Base-by-base conservation (phyloP, 768 basidiomycete genomes). In the Neoboletus magnificus region DNA sequence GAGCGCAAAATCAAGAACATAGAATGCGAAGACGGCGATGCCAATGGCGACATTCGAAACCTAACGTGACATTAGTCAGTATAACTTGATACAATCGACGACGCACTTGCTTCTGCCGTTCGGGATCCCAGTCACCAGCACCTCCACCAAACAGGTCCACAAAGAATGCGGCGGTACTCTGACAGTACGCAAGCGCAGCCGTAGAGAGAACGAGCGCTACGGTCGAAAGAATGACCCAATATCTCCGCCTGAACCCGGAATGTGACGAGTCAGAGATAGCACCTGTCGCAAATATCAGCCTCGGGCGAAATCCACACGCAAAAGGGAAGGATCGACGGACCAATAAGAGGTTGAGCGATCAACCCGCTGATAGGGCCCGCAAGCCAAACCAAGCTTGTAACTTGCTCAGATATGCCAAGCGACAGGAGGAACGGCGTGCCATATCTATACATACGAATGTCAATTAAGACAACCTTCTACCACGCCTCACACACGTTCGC, bases 301-400 rank as follows among this genome's bases (percentile, higher is more conserved):
- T 25, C 50, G 36, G 27, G 45, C 43, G 20, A 42, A 29, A 50
- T 42, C 23, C 33, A 32, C 48, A 32, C 48, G 13, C 52, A 48
- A 40, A 52, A 29, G 39, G 29, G 10, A 55, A 16, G 33, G 18
- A 20, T 40, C 18, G 16, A 54, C 54, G 42, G n/a, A 92, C 96
- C 97, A 63, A 99, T 97, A 52, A 98, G 79, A n/a, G 97, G 97
- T 70, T 99, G 97, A 5, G 94, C 94, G 48, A 99, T 77, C 44
- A 99, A 78, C 16, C 97, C 97, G 58, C 91, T 93, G 57, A 99
- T 92, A 5, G 97, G 97, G 11, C 96, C 91, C 54, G 90, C 91
- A 37, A 92, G 79, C 97, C 97, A 99, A 35, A 99, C 96, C 9
- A 98, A 81, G 51, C 91, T 89, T 0, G 97, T 98, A 16, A 94